phyloP scores from a whole-genome alignment of 345 rosid genomes.

The Mallotus nudiflorus region DNA sequence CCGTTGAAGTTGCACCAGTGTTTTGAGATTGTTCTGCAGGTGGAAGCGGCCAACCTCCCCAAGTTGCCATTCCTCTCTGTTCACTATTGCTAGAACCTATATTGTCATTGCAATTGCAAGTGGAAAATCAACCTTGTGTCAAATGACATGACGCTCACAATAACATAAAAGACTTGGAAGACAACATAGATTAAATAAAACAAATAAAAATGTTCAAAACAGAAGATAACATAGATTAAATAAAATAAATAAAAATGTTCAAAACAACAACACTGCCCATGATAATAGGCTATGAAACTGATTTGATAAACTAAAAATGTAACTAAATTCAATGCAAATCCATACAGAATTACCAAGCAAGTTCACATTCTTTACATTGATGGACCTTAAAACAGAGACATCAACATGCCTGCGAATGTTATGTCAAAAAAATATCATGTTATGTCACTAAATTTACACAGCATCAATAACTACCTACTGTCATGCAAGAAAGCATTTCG shows the following conservation, averaged over 20 bases:
- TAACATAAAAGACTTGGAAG: neutral
- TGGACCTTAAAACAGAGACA: too few relatives aligned
- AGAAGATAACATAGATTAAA: neutral
- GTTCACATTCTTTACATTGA: too few relatives aligned
- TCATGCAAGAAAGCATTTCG: too few relatives aligned
- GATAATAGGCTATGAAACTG: neutral
- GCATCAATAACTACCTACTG: too few relatives aligned
- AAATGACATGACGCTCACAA: neutral
- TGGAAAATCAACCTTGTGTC: neutral
- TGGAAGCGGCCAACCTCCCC: constrained; percentile 50
- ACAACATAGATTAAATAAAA: neutral
- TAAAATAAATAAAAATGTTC: too few relatives aligned
- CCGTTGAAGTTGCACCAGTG: constrained; percentile 19
- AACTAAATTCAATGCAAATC: neutral
- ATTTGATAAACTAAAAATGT: neutral
- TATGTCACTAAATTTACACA: too few relatives aligned
- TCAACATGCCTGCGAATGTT: too few relatives aligned
- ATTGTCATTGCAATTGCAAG: constrained; percentile 3
- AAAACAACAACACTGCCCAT: too few relatives aligned
- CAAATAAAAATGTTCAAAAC: neutral
- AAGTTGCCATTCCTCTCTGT: constrained; percentile 6
- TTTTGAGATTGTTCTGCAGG: constrained; percentile 12
- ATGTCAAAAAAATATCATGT: too few relatives aligned
- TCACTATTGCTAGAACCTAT: constrained; percentile 33
- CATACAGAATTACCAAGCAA: too few relatives aligned